phyloP scores from a whole-genome alignment of 1,139 yeast species.

The Yamadazyma spencermartinsiae region DNA sequence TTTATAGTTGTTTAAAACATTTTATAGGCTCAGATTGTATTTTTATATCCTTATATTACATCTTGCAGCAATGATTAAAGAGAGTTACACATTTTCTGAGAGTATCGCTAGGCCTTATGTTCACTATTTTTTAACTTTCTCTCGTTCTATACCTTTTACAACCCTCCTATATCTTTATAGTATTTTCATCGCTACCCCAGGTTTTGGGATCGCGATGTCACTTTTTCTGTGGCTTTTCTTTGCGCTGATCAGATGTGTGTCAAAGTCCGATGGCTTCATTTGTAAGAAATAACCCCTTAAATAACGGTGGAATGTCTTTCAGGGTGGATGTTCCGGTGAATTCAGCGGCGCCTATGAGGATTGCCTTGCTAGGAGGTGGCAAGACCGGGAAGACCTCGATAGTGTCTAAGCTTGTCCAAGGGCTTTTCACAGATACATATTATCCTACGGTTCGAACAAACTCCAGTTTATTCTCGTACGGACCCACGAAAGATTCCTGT shows the following conservation, averaged over 20 bases:
- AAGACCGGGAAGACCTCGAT: slow-evolving; percentile 52
- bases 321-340: slow-evolving; percentile 22
- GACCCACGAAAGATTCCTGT: slow-evolving; percentile 43
- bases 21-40: too few species aligned
- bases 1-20: too few species aligned
- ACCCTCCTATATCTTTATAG: not conserved
- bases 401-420: slow-evolving; percentile 50
- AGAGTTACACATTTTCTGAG: too few species aligned
- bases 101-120: too few species aligned
- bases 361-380: slow-evolving; percentile 60
- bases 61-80: too few species aligned
- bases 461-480: slow-evolving; percentile 56
- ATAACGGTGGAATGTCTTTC: slow-evolving; percentile 7
- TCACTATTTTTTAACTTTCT: not conserved
- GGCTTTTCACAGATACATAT: slow-evolving; percentile 54
- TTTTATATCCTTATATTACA: too few species aligned
- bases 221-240: not conserved
- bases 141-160: not conserved
- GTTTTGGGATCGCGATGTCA: not conserved
- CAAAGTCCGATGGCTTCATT: slow-evolving; percentile 12
- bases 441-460: slow-evolving; percentile 63
- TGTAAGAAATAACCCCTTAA: slow-evolving; percentile 13
- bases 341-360: slow-evolving; percentile 43
- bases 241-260: not conserved
- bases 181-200: not conserved